Base-by-base conservation (phyloP, 768 basidiomycete species). In the Psilocybe subaeruginosa region DNA sequence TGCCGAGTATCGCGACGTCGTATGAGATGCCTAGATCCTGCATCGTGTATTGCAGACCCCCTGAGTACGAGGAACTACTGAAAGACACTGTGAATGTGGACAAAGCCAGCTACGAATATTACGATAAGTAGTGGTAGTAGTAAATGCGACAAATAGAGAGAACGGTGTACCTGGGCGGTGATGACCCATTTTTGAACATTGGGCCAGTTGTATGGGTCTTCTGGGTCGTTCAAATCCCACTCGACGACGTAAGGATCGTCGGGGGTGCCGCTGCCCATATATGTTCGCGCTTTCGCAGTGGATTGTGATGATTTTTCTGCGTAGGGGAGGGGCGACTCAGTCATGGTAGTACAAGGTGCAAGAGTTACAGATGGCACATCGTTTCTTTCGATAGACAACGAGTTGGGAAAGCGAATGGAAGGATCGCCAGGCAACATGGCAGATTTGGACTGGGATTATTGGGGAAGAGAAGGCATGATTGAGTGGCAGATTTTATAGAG, bases 51-150 rank as follows among this genome's bases (percentile, higher is more conserved):
- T 73, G 64, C 7, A 86, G 70, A 5, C 85, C 84, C 17, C 84
- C 85, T 14, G 78, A 77, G 66, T 87, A 88, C 17, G 80, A 77
- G 66, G 83, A 85, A 58, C 85, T 86, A 54, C 83, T 78, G 67
- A 87, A 88, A 1, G 86, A 85, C 2, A 86, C 80, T 1, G 84
- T 83, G 61, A 78, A 86, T 11, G 86, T 87, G 50, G 77, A 74
- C 47, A 82, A 68, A 17, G 83, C 84, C n/a, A 82, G 60, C 80
- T 82, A 29, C 35, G 33, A 37, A 58, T 35, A 30, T 60, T 48
- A 17, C 46, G 47, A 53, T 31, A 33, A 37, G 7, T 45, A n/a
- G 17, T 8, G 57, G 39, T 41, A 37, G 7, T 45, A n/a, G 17
- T 8, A 58, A 33, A 54, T 11, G 37, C 54, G 60, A 41, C 47